A percentile compares a stretch with the other conserved stretches of the same genome.
Evolutionary conservation across 225 moss, liverwort and hornwort genomes (phyloP).

Genomic region (Sphagnum contortum): DNA sequence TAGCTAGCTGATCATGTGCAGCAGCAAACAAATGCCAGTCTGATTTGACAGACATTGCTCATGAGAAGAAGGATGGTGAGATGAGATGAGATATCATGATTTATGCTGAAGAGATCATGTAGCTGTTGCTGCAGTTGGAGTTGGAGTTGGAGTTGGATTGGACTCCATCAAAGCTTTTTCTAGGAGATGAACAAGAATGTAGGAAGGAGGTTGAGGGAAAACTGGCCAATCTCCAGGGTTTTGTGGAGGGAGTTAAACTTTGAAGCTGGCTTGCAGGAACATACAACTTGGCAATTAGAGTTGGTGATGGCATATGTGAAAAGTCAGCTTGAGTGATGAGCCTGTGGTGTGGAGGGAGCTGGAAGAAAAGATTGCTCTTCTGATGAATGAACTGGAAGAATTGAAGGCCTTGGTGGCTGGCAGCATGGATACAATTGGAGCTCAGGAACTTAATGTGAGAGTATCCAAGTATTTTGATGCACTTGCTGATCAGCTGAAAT

Average conservation of each 20-base stretch:
- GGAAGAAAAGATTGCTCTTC: slow-evolving; percentile 33
- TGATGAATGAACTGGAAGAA: slow-evolving; percentile 42
- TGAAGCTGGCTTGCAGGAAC: too few species aligned
- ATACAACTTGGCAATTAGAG: background rate
- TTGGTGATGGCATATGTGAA: slow-evolving; percentile 8
- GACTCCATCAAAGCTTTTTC: slow-evolving; percentile 64
- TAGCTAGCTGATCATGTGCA: too few species aligned
- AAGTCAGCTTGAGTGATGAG: slow-evolving; percentile 20
- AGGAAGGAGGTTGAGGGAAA: slow-evolving; percentile 37
- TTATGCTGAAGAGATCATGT: slow-evolving; percentile 74
- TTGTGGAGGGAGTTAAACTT: background rate
- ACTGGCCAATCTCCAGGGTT: slow-evolving; percentile 6
- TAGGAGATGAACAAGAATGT: slow-evolving; percentile 62
- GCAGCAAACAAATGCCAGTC: too few species aligned
- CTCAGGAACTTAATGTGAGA: slow-evolving; percentile 25
- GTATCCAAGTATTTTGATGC: slow-evolving; percentile 46
- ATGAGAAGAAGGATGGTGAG: too few species aligned
- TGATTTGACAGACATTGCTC: too few species aligned
- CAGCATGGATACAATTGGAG: slow-evolving; percentile 6
- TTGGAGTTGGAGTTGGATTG: too few species aligned
- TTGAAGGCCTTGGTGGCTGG: slow-evolving; percentile 21
- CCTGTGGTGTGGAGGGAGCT: slow-evolving; percentile 10
- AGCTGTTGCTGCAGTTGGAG: slow-evolving; percentile 63
- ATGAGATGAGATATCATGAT: too few species aligned
- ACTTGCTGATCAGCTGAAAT: slow-evolving; percentile 25